A percentile compares a stretch with the other conserved stretches of the same genome.
phyloP scores from a whole-genome alignment of 2,329 filamentous ascomycete species.

The Venturia effusa region DNA sequence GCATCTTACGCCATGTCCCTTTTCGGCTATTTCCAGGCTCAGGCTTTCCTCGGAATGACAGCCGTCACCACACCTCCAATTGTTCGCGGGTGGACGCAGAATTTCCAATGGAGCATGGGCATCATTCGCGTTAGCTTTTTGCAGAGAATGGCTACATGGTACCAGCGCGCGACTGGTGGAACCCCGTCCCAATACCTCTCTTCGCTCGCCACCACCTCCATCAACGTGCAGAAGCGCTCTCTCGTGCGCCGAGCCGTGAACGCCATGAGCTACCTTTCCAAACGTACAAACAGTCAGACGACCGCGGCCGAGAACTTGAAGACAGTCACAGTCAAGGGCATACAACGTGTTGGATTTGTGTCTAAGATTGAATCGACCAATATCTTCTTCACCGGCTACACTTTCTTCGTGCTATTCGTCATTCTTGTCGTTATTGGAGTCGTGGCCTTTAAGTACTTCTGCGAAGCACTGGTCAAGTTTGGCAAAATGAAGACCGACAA shows the following conservation, averaged over 20 bases:
- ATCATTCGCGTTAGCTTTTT: constrained; percentile 83
- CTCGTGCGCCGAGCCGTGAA: constrained; percentile 43
- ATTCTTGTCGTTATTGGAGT: constrained; percentile 67
- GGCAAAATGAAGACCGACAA: constrained; percentile 74
- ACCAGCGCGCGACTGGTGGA: constrained; percentile 85
- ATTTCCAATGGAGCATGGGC: constrained; percentile 98
- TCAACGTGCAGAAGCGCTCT: constrained; percentile 69
- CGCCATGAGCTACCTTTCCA: constrained; percentile 19
- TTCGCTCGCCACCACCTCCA: constrained; percentile 61
- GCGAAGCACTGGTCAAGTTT: constrained; percentile 63
- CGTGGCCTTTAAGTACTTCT: constrained; percentile 67
- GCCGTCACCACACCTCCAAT: constrained; percentile 75
- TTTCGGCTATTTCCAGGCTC: constrained; percentile 88
- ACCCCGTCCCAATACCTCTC: constrained; percentile 70
- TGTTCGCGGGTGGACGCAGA: constrained; percentile 87
- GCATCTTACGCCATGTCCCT: constrained; percentile 90
- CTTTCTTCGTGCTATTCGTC: constrained; percentile 78
- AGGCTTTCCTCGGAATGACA: constrained; percentile 82
- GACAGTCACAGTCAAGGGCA: constrained; percentile 57
- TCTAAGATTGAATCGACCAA: constrained; percentile 81
- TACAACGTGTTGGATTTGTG: constrained; percentile 79
- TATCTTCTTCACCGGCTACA: constrained; percentile 82
- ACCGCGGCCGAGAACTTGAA: constrained; percentile 11
- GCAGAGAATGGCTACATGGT: constrained; percentile 87
- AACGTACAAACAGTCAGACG: constrained; percentile 30